Conservation (phyloP, 2,329 filamentous ascomycete genomes). For the Trichoderma simmonsii region DNA sequence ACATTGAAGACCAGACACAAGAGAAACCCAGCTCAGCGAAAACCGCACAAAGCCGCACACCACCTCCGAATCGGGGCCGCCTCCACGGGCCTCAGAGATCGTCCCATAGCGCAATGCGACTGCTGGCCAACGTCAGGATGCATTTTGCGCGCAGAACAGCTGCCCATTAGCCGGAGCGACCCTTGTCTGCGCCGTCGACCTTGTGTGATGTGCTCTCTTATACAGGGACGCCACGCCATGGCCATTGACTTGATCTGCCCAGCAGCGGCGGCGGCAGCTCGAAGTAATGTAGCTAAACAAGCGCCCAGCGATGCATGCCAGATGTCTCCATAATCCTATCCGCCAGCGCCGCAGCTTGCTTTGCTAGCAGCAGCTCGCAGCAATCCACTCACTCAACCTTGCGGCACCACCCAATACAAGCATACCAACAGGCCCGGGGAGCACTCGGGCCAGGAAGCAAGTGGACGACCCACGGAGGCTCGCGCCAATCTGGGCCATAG, state of each 20-base stretch:
- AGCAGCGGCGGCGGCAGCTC: slow-evolving; percentile 9
- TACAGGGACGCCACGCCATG: slow-evolving; percentile 2
- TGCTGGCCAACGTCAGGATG: slow-evolving; percentile 13
- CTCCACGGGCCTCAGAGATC: slow-evolving; percentile 3
- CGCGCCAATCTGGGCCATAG: slow-evolving; percentile 20
- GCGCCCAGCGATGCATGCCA: slow-evolving; percentile 17
- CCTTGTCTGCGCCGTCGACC: slow-evolving; percentile 3
- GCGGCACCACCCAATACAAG: slow-evolving; percentile 17
- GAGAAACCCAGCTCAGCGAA: not conserved
- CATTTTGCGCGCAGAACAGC: not conserved
- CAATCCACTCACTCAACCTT: slow-evolving; percentile 18
- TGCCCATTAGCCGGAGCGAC: slow-evolving; percentile 7
- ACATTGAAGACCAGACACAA: not conserved
- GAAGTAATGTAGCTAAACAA: slow-evolving; percentile 11
- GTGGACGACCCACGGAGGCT: slow-evolving; percentile 20
- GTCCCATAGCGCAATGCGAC: slow-evolving; percentile 16
- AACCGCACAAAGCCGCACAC: slow-evolving; percentile 4
- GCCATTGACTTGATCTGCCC: slow-evolving; percentile 4
- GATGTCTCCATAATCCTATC: slow-evolving; percentile 18
- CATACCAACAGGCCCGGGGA: slow-evolving; percentile 17
- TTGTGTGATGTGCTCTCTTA: not conserved
- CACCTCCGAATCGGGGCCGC: slow-evolving; percentile 13
- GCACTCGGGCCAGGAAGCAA: slow-evolving; percentile 17
- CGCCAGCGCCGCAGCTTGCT: slow-evolving; percentile 15
- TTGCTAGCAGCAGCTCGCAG: slow-evolving; percentile 13